Percentiles rank a stretch among this genome's conserved stretches.
Conservation (phyloP, 345 rosid species). For the Dipteronia dyeriana region DNA sequence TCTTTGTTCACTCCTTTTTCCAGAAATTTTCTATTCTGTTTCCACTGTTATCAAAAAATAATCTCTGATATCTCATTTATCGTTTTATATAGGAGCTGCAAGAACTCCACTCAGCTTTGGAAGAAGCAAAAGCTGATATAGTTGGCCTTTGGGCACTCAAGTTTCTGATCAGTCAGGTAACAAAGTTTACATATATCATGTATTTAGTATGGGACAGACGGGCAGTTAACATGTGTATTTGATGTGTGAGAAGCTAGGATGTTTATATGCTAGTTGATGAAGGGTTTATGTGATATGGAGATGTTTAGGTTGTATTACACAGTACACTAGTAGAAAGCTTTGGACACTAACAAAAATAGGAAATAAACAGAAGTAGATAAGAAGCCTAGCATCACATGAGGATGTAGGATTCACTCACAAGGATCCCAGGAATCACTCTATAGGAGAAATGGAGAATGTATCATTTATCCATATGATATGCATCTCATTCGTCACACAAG, state of each 20-base stretch:
- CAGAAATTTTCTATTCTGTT: not conserved
- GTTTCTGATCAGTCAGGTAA: conserved; percentile 71
- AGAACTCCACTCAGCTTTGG: conserved; percentile 86
- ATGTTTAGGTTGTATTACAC: not conserved
- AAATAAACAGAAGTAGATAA: not conserved
- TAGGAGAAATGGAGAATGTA: not conserved
- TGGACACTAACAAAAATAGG: not conserved
- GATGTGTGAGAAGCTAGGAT: not conserved
- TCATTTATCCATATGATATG: not conserved
- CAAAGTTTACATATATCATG: not conserved
- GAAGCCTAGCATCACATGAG: not conserved
- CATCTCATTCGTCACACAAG: not conserved
- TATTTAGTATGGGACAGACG: not conserved
- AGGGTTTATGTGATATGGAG: not conserved
- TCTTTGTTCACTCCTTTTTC: not conserved
- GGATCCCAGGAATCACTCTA: not conserved
- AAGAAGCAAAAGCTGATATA: conserved; percentile 96
- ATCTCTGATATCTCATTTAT: conserved; percentile 3
- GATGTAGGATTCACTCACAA: not conserved
- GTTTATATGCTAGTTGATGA: not conserved
- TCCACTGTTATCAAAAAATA: not conserved
- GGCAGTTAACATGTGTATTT: not conserved
- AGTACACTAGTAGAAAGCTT: not conserved
- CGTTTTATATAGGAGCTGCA: conserved; percentile 68
- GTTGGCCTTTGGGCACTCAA: conserved; percentile 97